Conservation (phyloP, 768 basidiomycete genomes). For the Tulasnella sp. region DNA sequence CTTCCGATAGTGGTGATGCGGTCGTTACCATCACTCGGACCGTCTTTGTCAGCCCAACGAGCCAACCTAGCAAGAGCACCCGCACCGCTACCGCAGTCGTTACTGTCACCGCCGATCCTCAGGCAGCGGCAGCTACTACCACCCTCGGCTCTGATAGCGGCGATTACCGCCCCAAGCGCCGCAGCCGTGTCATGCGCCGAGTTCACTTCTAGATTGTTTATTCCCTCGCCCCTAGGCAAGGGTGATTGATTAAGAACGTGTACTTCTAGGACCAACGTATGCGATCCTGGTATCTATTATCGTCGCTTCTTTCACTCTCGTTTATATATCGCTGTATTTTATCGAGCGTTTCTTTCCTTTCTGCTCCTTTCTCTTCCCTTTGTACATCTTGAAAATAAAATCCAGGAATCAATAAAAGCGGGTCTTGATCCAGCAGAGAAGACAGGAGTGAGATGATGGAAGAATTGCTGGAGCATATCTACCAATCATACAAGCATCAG, state of each 20-base stretch:
- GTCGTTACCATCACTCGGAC: neutral
- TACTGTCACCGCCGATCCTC: neutral
- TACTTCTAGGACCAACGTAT: neutral
- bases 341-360: neutral
- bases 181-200: conserved; percentile 9
- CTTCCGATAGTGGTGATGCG: neutral
- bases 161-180: conserved; percentile 13
- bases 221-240: neutral
- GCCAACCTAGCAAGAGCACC: neutral
- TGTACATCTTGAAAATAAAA: neutral
- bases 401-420: neutral
- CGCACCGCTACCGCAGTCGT: neutral
- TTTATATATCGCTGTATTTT: conserved; percentile 8
- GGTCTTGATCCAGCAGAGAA: neutral
- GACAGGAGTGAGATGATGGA: neutral
- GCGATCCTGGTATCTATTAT: conserved; percentile 4
- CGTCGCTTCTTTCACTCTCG: conserved; percentile 1
- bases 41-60: neutral
- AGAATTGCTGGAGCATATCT: too few species aligned
- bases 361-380: neutral
- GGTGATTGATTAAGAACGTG: neutral
- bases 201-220: conserved; percentile 4
- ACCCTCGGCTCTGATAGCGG: neutral
- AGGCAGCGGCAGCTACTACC: conserved; percentile 27
- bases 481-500: too few species aligned